Evolutionary conservation across 2,329 filamentous ascomycete genomes (phyloP).

Genomic region (Aulographum hederae): DNA sequence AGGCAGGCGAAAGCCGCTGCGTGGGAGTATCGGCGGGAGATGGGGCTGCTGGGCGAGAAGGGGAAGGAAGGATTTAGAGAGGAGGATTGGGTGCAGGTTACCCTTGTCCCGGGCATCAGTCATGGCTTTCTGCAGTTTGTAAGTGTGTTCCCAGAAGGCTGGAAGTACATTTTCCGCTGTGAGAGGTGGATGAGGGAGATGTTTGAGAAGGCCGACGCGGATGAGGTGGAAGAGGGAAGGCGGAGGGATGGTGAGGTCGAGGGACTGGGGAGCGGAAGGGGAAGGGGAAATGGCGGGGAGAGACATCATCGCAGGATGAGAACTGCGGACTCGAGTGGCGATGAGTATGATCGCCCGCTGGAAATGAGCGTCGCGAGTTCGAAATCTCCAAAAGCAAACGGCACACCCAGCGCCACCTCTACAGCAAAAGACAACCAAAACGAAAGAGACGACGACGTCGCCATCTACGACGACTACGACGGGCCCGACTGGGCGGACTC

Average conservation of each 20-base stretch:
- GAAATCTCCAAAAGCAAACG: not conserved
- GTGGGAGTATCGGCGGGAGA: constrained; percentile 35
- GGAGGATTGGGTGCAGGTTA: constrained; percentile 61
- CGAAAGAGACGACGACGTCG: constrained; percentile 4
- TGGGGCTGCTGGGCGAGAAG: constrained; percentile 27
- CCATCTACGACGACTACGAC: constrained; percentile 1
- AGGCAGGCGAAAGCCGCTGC: constrained; percentile 53
- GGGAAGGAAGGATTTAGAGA: constrained; percentile 42
- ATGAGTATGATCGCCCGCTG: constrained; percentile 62
- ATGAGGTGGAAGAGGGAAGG: constrained; percentile 16
- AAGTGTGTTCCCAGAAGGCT: constrained; percentile 70
- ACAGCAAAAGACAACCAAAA: constrained; percentile 5
- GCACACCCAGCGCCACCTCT: not conserved
- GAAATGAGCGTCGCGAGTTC: constrained; percentile 45
- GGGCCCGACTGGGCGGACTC: not conserved
- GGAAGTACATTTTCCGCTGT: constrained; percentile 68
- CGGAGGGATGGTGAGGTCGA: not conserved
- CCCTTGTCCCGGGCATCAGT: constrained; percentile 70
- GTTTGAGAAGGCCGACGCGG: constrained; percentile 35
- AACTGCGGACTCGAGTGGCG: constrained; percentile 40
- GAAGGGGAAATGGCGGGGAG: not conserved
- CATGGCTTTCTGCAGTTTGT: constrained; percentile 94
- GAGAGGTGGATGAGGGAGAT: constrained; percentile 67
- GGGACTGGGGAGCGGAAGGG: too few relatives aligned
- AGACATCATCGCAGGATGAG: constrained; percentile 27